Percentiles rank a stretch among this genome's conserved stretches.
Conservation (phyloP, 257 asterid species). For the Solanum chmielewskii region DNA sequence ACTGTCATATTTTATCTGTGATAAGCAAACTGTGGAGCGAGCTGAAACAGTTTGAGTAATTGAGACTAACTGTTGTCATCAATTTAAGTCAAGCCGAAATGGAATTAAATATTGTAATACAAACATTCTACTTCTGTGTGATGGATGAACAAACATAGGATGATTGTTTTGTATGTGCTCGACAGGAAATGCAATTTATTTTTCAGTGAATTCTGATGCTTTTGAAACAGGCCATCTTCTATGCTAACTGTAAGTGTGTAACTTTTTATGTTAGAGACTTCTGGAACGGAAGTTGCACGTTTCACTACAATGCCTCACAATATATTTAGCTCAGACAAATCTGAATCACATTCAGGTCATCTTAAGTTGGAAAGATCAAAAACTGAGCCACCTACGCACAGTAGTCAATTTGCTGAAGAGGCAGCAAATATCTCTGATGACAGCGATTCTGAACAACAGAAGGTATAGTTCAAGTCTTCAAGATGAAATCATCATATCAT, state of each 20-base stretch:
- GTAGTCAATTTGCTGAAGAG: slow-evolving; percentile 44
- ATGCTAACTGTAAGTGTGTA: slow-evolving; percentile 2
- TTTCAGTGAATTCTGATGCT: neutral
- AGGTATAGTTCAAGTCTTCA: slow-evolving; percentile 28
- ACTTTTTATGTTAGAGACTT: slow-evolving; percentile 31
- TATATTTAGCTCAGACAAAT: slow-evolving; percentile 25
- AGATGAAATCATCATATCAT: neutral
- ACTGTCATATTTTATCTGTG: neutral
- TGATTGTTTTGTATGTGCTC: neutral
- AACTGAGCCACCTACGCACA: slow-evolving; percentile 51
- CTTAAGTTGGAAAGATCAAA: slow-evolving; percentile 46
- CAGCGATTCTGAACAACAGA: slow-evolving; percentile 58
- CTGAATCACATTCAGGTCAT: slow-evolving; percentile 19
- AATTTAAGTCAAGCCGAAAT: neutral
- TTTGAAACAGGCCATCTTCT: neutral
- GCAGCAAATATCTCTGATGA: slow-evolving; percentile 75
- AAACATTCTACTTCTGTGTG: neutral
- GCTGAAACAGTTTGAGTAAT: neutral
- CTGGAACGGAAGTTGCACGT: slow-evolving; percentile 26
- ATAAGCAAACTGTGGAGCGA: neutral
- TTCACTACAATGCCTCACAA: slow-evolving; percentile 39
- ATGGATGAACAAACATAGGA: neutral
- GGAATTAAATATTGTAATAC: neutral
- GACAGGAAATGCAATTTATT: neutral
- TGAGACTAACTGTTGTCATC: neutral